Evolutionary conservation across 331 rosid species (phyloP), one percentile per base, ranked within the genome.

Genomic region (Acacia concinna): DNA sequence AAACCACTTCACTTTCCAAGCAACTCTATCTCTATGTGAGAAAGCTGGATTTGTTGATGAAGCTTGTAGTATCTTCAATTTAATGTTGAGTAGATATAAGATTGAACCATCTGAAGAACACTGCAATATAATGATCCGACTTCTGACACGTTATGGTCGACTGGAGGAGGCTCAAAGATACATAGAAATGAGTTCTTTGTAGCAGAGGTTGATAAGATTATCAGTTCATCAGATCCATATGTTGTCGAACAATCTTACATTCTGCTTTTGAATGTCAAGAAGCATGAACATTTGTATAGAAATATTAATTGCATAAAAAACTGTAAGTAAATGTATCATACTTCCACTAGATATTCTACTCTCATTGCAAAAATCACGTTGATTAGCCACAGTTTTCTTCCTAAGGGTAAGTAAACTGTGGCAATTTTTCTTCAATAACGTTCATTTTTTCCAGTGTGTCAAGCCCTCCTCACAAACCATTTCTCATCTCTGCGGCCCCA

Each of bases 11-110:
- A 91, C 98, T 75, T 93, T 91, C 86, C 81, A 78, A 59, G 91
- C 79, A 68, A 74, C 87, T 78, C 89, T 93, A 6, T 91, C 89
- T 51, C 77, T 88, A 63, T 91, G 97, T 65, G 83, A 88, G 23
- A 83, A 41, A 76, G 96, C 92, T 76, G 98, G 94, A 68, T 86
- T 84, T 79, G 89, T 88, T 31, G 88, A 87, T 76, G 91, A 88
- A 5, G 93, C 97, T 8, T 51, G 83, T 75, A 82, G 77, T 77
- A 84, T 93, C 81, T 90, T 93, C 78, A 74, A 78, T 68, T 70
- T 85, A 43, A 91, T 93, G 93, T 76, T 86, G 72, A 78, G 28
- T n/a, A 80, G 21, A 38, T 91, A 88, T 83, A 84, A 90, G 82
- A 74, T 84, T 47, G 82, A 81, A 75, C 80, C 90, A 62, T 80